Percentiles rank a stretch among this genome's conserved stretches.
Evolutionary conservation across 768 basidiomycete species (phyloP).

Genomic region (Boletus subcaerulescens): DNA sequence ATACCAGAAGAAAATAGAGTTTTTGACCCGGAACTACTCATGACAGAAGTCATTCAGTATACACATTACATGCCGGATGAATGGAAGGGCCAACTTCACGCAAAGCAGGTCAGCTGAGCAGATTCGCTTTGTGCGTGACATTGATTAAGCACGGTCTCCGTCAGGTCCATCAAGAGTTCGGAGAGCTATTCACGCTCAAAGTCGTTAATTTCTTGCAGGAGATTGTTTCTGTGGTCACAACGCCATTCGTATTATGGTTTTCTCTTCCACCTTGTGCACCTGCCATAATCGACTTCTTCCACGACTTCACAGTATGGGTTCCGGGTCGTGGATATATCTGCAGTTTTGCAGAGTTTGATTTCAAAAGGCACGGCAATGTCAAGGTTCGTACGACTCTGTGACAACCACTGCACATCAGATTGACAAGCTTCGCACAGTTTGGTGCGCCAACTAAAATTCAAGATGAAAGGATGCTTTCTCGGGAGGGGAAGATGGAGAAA

Average conservation of each 20-base stretch:
- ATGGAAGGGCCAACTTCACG: conserved; percentile 88
- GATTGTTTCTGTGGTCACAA: conserved; percentile 85
- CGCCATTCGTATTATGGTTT: conserved; percentile 92
- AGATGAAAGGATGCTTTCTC: conserved; percentile 77
- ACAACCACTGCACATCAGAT: background rate
- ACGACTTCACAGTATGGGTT: conserved; percentile 96
- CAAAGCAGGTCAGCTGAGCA: conserved; percentile 60
- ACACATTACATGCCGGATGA: conserved; percentile 96
- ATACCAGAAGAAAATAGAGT: conserved; percentile 91
- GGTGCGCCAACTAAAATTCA: conserved; percentile 72
- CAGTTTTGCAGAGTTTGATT: conserved; percentile 98
- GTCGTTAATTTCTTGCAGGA: conserved; percentile 84
- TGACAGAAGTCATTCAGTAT: conserved; percentile 89
- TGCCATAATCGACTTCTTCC: conserved; percentile 94
- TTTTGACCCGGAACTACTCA: conserved; percentile 89
- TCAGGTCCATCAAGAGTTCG: conserved; percentile 88
- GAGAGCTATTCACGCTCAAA: conserved; percentile 93
- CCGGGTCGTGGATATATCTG: conserved; percentile 97
- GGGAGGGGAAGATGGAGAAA: conserved; percentile 99
- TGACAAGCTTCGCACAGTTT: conserved; percentile 46
- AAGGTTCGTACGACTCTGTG: conserved; percentile 50
- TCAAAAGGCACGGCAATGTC: conserved; percentile 89
- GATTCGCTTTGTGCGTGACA: background rate
- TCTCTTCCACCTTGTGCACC: conserved; percentile 88
- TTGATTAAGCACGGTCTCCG: background rate